Base-by-base conservation (phyloP, 2,329 filamentous ascomycete species). In the Botryosphaeria agaves region DNA sequence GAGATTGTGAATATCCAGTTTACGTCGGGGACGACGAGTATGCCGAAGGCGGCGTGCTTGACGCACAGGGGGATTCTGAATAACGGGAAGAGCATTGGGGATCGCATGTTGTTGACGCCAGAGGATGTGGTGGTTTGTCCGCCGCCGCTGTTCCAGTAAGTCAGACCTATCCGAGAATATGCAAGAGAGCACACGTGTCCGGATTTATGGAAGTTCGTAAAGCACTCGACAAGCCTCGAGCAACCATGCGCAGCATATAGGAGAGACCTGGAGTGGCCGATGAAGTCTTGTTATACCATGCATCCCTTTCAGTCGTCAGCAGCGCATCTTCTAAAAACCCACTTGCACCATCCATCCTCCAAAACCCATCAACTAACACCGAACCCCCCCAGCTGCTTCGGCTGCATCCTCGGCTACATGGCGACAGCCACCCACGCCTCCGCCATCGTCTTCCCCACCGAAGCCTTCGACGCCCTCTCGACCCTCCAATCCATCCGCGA, bases 1-100 rank as follows among this genome's bases (percentile, higher is more conserved):
- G 87, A 95, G 30, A 72, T 78, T 2, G 76, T 91, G 40, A 95
- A 94, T 48, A 93, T 95, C 39, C 87, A 95, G 52, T 95, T 95
- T 58, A 98, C 89, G 0, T 87, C 78, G 0, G 89, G 87, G n/a
- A 95, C 89, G 0, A 95, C 89, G 0, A 81, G 80, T 1, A 64
- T 69, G 45, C 87, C 85, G 14, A 95, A 95, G 56, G 89, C 89
- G 0, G 87, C 87, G 2, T 91, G 84, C 59, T 66, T 98, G 18
- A 76, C 71, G 0, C 87, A 95, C 55, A 67, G 65, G 3, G 76
- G 69, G n/a, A 87, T 95, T 38, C 64, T 98, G 36, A 98, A 95
- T 56, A 95, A 95, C 48, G 89, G 85, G 18, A 64, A 68, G 17
- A 71, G 84, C 32, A 91, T 95, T 40, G 89, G 80, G 0, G 60